Conservation (phyloP, 202 grass and related monocot species). For the Digitaria exilis region DNA sequence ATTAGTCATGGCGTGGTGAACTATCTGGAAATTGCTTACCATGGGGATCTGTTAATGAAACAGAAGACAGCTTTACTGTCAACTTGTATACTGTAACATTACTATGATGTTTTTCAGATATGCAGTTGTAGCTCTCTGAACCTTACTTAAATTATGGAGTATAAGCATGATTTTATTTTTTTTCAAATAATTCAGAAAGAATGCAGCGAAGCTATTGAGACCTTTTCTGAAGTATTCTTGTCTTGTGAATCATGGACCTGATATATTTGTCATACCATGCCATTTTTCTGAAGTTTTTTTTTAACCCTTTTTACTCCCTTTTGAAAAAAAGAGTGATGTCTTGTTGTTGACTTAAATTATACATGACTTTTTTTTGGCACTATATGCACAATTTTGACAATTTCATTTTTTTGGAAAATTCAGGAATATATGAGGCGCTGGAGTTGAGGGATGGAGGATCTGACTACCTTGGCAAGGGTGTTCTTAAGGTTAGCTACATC, state of each 20-base stretch:
- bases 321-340: neutral
- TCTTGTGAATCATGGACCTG: neutral
- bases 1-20: neutral
- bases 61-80: neutral
- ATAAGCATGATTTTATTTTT: neutral
- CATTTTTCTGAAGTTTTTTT: too few relatives aligned
- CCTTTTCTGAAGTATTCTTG: neutral
- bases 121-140: neutral
- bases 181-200: neutral
- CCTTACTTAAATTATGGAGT: neutral
- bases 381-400: neutral
- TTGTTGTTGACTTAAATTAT: neutral
- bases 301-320: neutral
- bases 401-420: neutral
- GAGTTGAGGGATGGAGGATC: conserved; percentile 93
- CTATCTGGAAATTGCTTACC: neutral
- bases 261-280: neutral
- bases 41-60: neutral
- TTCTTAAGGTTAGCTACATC: conserved; percentile 61
- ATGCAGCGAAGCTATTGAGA: neutral
- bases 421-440: conserved; percentile 85
- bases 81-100: neutral
- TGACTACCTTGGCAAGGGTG: conserved; percentile 92
- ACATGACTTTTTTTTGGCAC: neutral
- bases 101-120: neutral